phyloP scores from a whole-genome alignment of 2,329 filamentous ascomycete genomes.

The Apiospora aurea region DNA sequence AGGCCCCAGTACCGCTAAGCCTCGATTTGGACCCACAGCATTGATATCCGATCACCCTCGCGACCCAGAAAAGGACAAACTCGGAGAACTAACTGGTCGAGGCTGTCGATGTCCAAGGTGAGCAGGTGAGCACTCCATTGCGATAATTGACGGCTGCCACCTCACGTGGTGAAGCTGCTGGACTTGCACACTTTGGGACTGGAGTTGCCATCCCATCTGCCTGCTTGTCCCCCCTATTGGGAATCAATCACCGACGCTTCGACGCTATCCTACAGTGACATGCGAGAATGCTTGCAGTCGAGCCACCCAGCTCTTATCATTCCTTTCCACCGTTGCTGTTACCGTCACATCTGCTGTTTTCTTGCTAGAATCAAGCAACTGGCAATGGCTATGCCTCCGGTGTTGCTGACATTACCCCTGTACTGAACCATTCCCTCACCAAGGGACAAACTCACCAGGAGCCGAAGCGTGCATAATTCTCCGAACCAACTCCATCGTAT shows the following conservation, averaged over 20 bases:
- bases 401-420: background rate
- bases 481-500: background rate
- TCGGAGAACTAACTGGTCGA: background rate
- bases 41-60: slow-evolving; percentile 8
- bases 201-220: background rate
- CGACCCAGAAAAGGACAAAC: background rate
- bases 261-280: background rate
- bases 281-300: background rate
- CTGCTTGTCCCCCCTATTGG: slow-evolving; percentile 3
- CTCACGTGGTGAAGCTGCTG: background rate
- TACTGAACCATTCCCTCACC: background rate
- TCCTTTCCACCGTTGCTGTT: background rate
- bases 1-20: slow-evolving; percentile 7
- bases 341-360: slow-evolving; percentile 3
- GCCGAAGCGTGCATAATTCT: background rate
- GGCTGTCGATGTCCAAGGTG: background rate
- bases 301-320: background rate
- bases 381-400: background rate
- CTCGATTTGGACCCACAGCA: slow-evolving; percentile 9
- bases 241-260: background rate
- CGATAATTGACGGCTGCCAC: background rate
- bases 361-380: background rate
- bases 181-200: background rate
- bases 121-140: background rate
- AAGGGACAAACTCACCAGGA: background rate